A percentile compares a stretch with the other conserved stretches of the same genome.
Conservation (phyloP, 2,329 filamentous ascomycete species). For the Chaetomium globosum region DNA sequence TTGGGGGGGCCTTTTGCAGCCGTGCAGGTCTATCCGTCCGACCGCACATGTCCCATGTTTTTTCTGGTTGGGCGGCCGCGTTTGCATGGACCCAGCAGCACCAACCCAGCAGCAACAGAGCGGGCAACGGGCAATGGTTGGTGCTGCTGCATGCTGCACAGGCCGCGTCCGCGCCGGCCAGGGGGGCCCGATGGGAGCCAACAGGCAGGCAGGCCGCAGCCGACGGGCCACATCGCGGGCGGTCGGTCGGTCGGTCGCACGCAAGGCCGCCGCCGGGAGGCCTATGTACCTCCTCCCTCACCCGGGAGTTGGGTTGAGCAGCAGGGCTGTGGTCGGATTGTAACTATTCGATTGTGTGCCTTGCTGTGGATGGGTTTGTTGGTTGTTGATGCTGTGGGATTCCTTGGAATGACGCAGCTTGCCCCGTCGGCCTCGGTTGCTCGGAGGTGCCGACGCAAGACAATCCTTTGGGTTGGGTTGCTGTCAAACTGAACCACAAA, state of each 20-base stretch:
- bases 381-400: background rate
- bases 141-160: background rate
- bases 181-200: too few relatives aligned
- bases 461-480: background rate
- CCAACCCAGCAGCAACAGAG: too few relatives aligned
- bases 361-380: background rate
- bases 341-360: background rate
- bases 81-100: too few relatives aligned
- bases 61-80: background rate
- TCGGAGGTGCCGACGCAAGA: background rate
- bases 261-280: conserved; percentile 7
- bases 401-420: background rate
- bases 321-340: background rate
- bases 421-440: background rate
- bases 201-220: conserved; percentile 1
- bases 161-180: background rate
- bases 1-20: background rate
- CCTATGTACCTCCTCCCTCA: background rate
- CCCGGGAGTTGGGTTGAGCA: conserved; percentile 1
- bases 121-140: too few relatives aligned
- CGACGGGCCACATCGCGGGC: conserved; percentile 5
- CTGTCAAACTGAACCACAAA: background rate
- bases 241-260: too few relatives aligned
- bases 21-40: background rate
- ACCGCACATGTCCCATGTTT: background rate